phyloP scores from a whole-genome alignment of 2,329 filamentous ascomycete genomes.

The Diaporthe destruens region DNA sequence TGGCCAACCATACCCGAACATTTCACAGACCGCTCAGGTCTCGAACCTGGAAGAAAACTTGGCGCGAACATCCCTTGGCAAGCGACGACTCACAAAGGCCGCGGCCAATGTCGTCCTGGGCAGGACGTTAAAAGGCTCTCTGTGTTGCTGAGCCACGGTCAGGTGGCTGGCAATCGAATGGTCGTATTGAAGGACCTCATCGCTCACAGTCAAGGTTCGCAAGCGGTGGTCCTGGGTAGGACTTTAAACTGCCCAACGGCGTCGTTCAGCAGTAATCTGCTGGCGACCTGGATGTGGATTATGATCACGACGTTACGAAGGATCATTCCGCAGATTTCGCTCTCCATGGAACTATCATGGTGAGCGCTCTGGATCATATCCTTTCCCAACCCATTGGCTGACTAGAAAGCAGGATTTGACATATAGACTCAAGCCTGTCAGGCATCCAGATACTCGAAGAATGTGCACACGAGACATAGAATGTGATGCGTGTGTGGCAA shows the following conservation, averaged over 20 bases:
- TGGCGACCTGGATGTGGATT: conserved; percentile 18
- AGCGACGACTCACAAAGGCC: background rate
- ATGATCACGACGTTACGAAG: conserved; percentile 13
- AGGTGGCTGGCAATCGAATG: conserved; percentile 31
- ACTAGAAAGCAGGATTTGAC: background rate
- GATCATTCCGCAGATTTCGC: conserved; percentile 1
- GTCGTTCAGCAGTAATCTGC: conserved; percentile 8
- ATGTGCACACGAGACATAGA: background rate
- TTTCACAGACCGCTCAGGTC: too few relatives aligned
- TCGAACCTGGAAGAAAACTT: background rate
- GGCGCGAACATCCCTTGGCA: background rate
- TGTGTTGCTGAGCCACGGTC: conserved; percentile 36
- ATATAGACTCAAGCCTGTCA: conserved; percentile 20
- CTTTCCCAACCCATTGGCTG: background rate
- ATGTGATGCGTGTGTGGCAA: background rate
- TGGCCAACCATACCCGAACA: background rate
- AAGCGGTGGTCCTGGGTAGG: conserved; percentile 51
- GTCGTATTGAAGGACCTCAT: background rate
- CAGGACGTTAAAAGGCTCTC: conserved; percentile 56
- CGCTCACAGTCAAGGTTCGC: conserved; percentile 21
- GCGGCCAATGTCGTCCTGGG: conserved; percentile 50
- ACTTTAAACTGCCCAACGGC: conserved; percentile 50
- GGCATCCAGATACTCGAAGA: conserved; percentile 30
- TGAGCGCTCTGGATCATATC: background rate
- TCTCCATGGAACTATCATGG: conserved; percentile 13